Evolutionary conservation across 2,329 filamentous ascomycete species (phyloP).

Genomic region (Aspergillus melleus): DNA sequence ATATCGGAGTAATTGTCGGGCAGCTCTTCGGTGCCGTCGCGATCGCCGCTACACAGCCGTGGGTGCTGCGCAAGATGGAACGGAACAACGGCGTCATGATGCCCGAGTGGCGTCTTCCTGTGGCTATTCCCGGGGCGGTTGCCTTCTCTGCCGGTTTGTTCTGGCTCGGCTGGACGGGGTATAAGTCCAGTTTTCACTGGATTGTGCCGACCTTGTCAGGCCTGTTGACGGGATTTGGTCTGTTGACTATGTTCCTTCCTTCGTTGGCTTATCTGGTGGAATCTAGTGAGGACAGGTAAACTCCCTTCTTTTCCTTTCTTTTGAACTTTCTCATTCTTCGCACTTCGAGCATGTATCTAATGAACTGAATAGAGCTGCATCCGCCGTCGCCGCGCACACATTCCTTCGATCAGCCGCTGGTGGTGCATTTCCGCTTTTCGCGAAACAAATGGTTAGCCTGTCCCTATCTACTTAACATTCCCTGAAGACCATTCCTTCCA

Average conservation of each 20-base stretch:
- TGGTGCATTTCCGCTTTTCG: conserved; percentile 37
- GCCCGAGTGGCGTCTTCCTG: conserved; percentile 47
- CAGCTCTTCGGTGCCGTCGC: conserved; percentile 41
- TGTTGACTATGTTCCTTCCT: conserved; percentile 51
- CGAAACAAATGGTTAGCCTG: conserved; percentile 20
- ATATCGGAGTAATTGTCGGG: conserved; percentile 46
- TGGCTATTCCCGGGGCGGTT: conserved; percentile 48
- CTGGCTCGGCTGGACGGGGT: conserved; percentile 45
- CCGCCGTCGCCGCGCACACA: conserved; percentile 52
- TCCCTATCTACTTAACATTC: too few relatives aligned
- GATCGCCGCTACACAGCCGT: conserved; percentile 42
- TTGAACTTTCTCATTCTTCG: conserved; percentile 9
- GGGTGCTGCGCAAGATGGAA: conserved; percentile 38
- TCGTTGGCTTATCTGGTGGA: conserved; percentile 49
- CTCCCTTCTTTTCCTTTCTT: too few relatives aligned
- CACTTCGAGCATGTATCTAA: conserved; percentile 1
- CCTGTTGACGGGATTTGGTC: conserved; percentile 48
- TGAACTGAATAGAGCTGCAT: conserved; percentile 42
- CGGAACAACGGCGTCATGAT: conserved; percentile 34
- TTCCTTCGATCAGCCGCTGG: conserved; percentile 47
- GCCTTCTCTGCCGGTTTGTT: conserved; percentile 47
- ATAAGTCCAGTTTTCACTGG: conserved; percentile 38
- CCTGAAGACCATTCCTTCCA: too few relatives aligned
- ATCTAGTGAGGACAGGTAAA: conserved; percentile 14
- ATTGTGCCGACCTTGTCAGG: conserved; percentile 42